Percentiles rank a stretch among this genome's conserved stretches.
Evolutionary conservation across 345 rosid genomes (phyloP).

Genomic region (Brassica napus): Da-Ae NC_063449.1:2927501-2928000

Average conservation of each 20-base stretch:
- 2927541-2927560: constrained; percentile 19
- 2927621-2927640: constrained; percentile 40
- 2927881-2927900: constrained; percentile 39
- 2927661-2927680: constrained; percentile 27
- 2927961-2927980: constrained; percentile 34
- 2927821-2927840: background rate
- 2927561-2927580: constrained; percentile 41
- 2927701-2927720: background rate
- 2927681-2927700: constrained; percentile 32
- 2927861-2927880: constrained; percentile 42
- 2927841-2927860: constrained; percentile 7
- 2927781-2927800: constrained; percentile 6
- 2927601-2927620: constrained; percentile 42
- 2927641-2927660: constrained; percentile 44
- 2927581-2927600: constrained; percentile 43
- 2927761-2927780: background rate
- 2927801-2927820: background rate
- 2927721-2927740: background rate
- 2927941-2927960: constrained; percentile 26
- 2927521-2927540: constrained; percentile 22
- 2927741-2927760: constrained; percentile 6
- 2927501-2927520: constrained; percentile 43
- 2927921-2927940: constrained; percentile 21
- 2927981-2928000: constrained; percentile 19
- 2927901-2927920: constrained; percentile 37